These are phyloP conservation scores for Sporormia fimetaria DNA, from an alignment of 495 filamentous ascomycete genomes.

Conservation along the genomic window DNA sequence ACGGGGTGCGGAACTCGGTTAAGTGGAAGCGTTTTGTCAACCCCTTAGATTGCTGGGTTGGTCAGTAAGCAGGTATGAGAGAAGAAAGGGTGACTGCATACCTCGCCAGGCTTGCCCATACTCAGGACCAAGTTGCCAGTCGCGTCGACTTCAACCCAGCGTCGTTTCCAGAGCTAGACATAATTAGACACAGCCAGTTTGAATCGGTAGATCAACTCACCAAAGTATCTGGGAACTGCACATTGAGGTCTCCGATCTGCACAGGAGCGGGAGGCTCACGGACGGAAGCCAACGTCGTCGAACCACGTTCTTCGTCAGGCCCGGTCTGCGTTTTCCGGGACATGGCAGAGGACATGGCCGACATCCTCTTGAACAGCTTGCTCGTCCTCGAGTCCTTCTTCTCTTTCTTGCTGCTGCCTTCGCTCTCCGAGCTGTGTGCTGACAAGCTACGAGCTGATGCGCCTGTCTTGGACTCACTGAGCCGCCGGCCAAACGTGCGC, in stretches of 20 bases:
- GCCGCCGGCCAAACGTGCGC: conserved; percentile 33
- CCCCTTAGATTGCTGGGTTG: conserved; percentile 31
- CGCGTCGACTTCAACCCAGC: conserved; percentile 65
- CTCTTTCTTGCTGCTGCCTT: conserved; percentile 34
- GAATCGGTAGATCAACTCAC: conserved; percentile 25
- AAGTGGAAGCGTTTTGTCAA: conserved; percentile 68
- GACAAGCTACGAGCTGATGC: conserved; percentile 35
- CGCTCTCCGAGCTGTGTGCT: conserved; percentile 34
- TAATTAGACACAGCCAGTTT: neutral
- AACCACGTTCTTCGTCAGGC: conserved; percentile 48
- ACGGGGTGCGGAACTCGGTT: conserved; percentile 65
- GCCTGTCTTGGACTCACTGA: conserved; percentile 32
- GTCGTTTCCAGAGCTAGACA: conserved; percentile 68
- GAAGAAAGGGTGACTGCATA: conserved; percentile 2
- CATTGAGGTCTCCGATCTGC: conserved; percentile 67
- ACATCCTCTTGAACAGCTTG: conserved; percentile 68
- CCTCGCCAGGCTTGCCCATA: conserved; percentile 37
- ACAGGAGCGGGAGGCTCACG: conserved; percentile 33
- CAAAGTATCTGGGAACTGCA: conserved; percentile 85
- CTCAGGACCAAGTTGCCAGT: conserved; percentile 66
- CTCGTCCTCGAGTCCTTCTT: conserved; percentile 59
- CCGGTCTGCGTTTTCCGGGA: conserved; percentile 50
- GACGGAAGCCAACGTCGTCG: conserved; percentile 30
- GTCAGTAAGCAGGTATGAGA: neutral
- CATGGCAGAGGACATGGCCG: conserved; percentile 29